Evolutionary conservation across 495 filamentous ascomycete species (phyloP).

Genomic region (Hypoxylon fuscum): DNA sequence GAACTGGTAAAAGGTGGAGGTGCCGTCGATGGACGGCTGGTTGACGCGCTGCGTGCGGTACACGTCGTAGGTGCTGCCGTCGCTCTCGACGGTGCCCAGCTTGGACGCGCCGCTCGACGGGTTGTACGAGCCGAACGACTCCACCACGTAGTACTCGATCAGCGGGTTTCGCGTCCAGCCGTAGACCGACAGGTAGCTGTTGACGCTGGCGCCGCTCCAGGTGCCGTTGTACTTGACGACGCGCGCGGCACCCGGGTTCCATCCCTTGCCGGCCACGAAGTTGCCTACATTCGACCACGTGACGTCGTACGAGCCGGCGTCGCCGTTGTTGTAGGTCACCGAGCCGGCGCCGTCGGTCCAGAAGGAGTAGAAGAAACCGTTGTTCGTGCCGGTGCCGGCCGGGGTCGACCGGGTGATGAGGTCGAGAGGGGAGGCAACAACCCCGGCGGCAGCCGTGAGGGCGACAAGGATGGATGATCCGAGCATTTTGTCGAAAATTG

Average conservation of each 20-base stretch:
- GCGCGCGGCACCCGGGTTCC: conserved; percentile 62
- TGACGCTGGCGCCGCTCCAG: conserved; percentile 58
- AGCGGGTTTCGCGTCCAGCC: conserved; percentile 67
- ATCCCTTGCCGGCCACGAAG: conserved; percentile 73
- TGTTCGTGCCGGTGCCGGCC: conserved; percentile 57
- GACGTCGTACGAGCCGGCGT: conserved; percentile 64
- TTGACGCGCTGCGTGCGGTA: conserved; percentile 66
- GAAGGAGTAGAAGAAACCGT: conserved; percentile 71
- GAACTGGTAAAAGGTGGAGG: conserved; percentile 65
- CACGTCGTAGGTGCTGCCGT: conserved; percentile 73
- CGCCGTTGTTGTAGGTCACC: conserved; percentile 67
- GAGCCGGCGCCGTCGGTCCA: conserved; percentile 69
- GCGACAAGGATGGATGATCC: conserved; percentile 49
- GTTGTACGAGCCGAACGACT: conserved; percentile 65
- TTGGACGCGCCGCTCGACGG: conserved; percentile 57
- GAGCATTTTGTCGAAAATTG: conserved; percentile 34
- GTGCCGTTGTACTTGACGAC: conserved; percentile 57
- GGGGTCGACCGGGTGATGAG: conserved; percentile 46
- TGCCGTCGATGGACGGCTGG: conserved; percentile 66
- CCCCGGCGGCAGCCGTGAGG: conserved; percentile 45
- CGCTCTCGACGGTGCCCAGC: conserved; percentile 64
- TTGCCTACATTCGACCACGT: conserved; percentile 67
- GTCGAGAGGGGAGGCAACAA: conserved; percentile 53
- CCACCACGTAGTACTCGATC: conserved; percentile 70
- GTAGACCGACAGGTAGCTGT: conserved; percentile 66